Conservation (phyloP, 2,329 filamentous ascomycete genomes). For the Pseudogymnoascus sp. region DNA sequence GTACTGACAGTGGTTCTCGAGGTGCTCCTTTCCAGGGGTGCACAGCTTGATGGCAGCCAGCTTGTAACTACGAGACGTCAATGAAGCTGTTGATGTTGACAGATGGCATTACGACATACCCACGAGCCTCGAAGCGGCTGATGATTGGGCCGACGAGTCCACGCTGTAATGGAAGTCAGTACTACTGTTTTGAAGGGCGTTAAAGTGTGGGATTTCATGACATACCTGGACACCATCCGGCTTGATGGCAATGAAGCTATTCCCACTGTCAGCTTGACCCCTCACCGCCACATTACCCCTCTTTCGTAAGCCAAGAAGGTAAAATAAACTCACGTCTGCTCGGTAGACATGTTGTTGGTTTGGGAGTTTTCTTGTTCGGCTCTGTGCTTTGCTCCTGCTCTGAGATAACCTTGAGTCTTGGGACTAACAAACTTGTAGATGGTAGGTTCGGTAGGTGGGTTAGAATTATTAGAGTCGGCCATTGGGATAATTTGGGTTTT, state of each 20-base stretch:
- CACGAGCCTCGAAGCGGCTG: slow-evolving; percentile 93
- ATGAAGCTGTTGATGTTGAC: slow-evolving; percentile 9
- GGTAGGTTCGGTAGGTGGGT: slow-evolving; percentile 28
- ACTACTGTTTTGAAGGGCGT: slow-evolving; percentile 1
- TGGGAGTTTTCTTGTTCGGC: slow-evolving; percentile 27
- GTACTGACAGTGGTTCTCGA: slow-evolving; percentile 86
- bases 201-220: slow-evolving; percentile 9
- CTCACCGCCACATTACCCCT: slow-evolving; percentile 20
- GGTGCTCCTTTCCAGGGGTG: slow-evolving; percentile 83
- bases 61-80: slow-evolving; percentile 66
- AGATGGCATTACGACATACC: slow-evolving; percentile 44
- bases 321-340: slow-evolving; percentile 65
- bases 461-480: slow-evolving; percentile 13
- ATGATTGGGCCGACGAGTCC: slow-evolving; percentile 97
- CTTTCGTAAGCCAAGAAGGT: not conserved
- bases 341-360: slow-evolving; percentile 58
- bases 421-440: slow-evolving; percentile 40
- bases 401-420: slow-evolving; percentile 39
- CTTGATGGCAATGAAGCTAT: slow-evolving; percentile 99
- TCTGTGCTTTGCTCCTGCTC: slow-evolving; percentile 28
- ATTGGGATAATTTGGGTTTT: slow-evolving; percentile 11
- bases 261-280: slow-evolving; percentile 26
- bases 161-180: slow-evolving; percentile 51
- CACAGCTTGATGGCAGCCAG: slow-evolving; percentile 95
- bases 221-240: slow-evolving; percentile 96